These are phyloP conservation scores for Termitomyces sp. DNA, from an alignment of 768 basidiomycete genomes.

Conservation along the genomic window DNA sequence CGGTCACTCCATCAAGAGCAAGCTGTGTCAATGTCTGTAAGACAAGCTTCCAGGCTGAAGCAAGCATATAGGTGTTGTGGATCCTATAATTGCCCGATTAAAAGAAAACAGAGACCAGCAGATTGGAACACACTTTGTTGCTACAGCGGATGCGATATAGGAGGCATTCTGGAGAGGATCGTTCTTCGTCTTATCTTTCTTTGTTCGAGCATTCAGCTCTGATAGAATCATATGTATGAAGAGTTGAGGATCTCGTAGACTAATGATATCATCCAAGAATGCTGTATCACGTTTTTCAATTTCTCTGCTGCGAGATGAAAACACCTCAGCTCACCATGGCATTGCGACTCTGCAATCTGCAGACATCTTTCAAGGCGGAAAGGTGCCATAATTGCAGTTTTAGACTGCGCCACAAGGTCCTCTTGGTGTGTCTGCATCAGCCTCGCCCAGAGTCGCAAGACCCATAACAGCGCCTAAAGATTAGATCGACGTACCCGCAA, in stretches of 20 bases:
- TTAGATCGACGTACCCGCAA: slow-evolving; percentile 53
- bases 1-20: slow-evolving; percentile 49
- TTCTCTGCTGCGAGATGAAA: neutral
- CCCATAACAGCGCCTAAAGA: slow-evolving; percentile 3
- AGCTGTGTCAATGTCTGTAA: slow-evolving; percentile 53
- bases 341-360: slow-evolving; percentile 72
- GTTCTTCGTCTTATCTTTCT: slow-evolving; percentile 24
- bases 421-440: slow-evolving; percentile 35
- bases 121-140: slow-evolving; percentile 42
- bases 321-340: slow-evolving; percentile 45
- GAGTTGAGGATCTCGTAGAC: slow-evolving; percentile 61
- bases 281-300: slow-evolving; percentile 30
- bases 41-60: slow-evolving; percentile 82
- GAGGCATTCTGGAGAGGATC: slow-evolving; percentile 37
- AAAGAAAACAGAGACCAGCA: neutral
- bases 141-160: slow-evolving; percentile 54
- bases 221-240: slow-evolving; percentile 55
- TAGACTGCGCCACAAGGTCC: slow-evolving; percentile 59
- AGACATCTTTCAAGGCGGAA: slow-evolving; percentile 62
- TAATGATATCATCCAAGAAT: slow-evolving; percentile 66
- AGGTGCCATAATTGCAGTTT: slow-evolving; percentile 58
- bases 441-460: neutral
- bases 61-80: slow-evolving; percentile 79
- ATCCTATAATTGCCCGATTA: slow-evolving; percentile 42
- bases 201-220: slow-evolving; percentile 53